Evolutionary conservation across 768 basidiomycete genomes (phyloP).

Genomic region (Chalciporus piperatus): DNA sequence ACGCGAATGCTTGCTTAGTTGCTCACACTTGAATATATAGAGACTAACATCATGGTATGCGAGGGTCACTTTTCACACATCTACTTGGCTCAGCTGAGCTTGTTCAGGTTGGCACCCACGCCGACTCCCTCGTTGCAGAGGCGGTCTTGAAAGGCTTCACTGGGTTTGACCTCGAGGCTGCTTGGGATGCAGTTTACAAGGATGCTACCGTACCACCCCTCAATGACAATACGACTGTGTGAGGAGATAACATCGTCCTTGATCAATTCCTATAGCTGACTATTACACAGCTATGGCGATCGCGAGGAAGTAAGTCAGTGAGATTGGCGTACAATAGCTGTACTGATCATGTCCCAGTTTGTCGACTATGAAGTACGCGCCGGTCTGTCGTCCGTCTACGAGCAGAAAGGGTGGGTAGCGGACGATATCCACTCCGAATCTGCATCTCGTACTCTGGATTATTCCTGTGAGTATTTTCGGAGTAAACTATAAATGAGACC

Average conservation of each 20-base stretch:
- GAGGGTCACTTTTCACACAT: not conserved
- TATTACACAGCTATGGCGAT: conserved; percentile 54
- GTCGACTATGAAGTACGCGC: conserved; percentile 83
- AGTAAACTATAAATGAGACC: not conserved
- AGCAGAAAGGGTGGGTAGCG: conserved; percentile 69
- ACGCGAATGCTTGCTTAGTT: not conserved
- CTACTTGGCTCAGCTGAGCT: not conserved
- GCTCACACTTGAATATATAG: conserved; percentile 22
- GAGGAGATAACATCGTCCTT: conserved; percentile 14
- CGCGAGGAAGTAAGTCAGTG: conserved; percentile 56
- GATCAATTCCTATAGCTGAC: not conserved
- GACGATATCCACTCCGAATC: conserved; percentile 78
- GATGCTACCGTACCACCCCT: conserved; percentile 64
- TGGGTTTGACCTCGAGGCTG: conserved; percentile 59
- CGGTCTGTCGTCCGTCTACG: conserved; percentile 69
- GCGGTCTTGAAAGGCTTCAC: conserved; percentile 64
- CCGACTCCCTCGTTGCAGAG: conserved; percentile 74
- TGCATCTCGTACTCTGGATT: conserved; percentile 74
- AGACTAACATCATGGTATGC: conserved; percentile 80
- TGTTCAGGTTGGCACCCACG: conserved; percentile 68
- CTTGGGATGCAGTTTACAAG: conserved; percentile 75
- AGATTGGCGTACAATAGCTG: not conserved
- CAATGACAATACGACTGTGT: conserved; percentile 53
- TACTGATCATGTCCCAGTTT: conserved; percentile 36
- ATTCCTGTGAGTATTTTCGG: conserved; percentile 56